Percentiles rank a stretch among this genome's conserved stretches.
Evolutionary conservation across 108 stramenopile species (phyloP).

Genomic region (Fragilaria radians): DNA sequence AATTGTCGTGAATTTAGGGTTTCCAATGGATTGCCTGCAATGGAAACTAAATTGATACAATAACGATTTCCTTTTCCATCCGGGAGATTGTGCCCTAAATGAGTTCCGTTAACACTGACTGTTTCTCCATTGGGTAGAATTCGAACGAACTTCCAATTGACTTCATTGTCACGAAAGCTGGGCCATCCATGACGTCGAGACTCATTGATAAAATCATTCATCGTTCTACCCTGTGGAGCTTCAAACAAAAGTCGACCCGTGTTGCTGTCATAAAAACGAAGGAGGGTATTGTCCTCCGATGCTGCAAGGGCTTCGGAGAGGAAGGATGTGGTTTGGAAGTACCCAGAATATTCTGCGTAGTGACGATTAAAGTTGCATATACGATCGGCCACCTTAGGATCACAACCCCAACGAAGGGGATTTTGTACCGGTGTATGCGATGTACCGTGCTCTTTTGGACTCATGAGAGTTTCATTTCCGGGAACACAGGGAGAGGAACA

Average conservation of each 20-base stretch:
- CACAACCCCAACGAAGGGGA: constrained; percentile 72
- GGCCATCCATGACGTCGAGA: constrained; percentile 77
- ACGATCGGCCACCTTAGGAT: constrained; percentile 55
- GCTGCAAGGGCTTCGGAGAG: constrained; percentile 22
- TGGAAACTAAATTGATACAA: constrained; percentile 1
- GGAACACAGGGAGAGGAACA: constrained; percentile 59
- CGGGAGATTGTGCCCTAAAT: constrained; percentile 71
- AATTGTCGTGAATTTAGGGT: too few relatives aligned
- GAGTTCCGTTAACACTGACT: constrained; percentile 54
- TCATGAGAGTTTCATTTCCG: constrained; percentile 85
- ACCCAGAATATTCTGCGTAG: constrained; percentile 78
- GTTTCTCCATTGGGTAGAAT: constrained; percentile 72
- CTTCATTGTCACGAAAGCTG: constrained; percentile 32
- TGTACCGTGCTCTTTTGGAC: constrained; percentile 14
- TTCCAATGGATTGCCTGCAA: constrained; percentile 1
- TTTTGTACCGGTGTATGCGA: constrained; percentile 45
- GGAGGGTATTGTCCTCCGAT: constrained; percentile 12
- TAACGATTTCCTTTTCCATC: constrained; percentile 52
- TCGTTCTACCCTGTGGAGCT: constrained; percentile 55
- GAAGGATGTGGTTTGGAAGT: constrained; percentile 64
- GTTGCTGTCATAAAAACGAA: constrained; percentile 77
- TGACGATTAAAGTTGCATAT: constrained; percentile 83
- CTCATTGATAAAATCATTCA: constrained; percentile 64
- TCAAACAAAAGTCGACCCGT: constrained; percentile 69
- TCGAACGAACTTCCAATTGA: constrained; percentile 78